phyloP scores from a whole-genome alignment of 352 stramenopile genomes.

The Peronospora belbahrii region DNA sequence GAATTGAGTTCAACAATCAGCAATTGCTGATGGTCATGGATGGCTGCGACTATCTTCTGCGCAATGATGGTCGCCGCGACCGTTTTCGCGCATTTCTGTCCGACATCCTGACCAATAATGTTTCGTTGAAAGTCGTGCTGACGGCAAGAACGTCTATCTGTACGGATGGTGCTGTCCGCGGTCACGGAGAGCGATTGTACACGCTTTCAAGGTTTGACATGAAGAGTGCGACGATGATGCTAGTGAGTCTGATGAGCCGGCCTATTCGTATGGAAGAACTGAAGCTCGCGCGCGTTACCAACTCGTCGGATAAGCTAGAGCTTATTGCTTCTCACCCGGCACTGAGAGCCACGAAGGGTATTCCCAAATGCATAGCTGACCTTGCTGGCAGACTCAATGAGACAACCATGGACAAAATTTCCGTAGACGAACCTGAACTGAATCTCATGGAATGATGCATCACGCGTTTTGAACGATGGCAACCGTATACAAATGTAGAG shows the following conservation, averaged over 20 bases:
- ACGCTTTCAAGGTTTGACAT: constrained; percentile 55
- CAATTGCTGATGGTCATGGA: constrained; percentile 64
- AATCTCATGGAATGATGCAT: constrained; percentile 34
- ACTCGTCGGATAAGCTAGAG: constrained; percentile 59
- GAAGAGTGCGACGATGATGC: constrained; percentile 67
- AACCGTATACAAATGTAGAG: too few species aligned
- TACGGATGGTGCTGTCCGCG: constrained; percentile 53
- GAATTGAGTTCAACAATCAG: constrained; percentile 44
- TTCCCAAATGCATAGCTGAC: constrained; percentile 63
- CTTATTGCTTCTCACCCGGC: constrained; percentile 64
- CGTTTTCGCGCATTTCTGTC: constrained; percentile 63
- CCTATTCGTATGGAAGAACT: constrained; percentile 64
- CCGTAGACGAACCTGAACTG: constrained; percentile 27
- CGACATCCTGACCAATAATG: constrained; percentile 61
- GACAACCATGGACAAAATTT: constrained; percentile 59
- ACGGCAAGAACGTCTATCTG: constrained; percentile 53
- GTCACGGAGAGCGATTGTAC: constrained; percentile 64
- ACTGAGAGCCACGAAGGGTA: constrained; percentile 46
- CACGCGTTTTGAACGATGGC: too few species aligned
- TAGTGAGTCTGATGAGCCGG: constrained; percentile 66
- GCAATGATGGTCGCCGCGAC: constrained; percentile 37
- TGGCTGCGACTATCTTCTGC: constrained; percentile 61
- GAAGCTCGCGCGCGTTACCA: constrained; percentile 25
- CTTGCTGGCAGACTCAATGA: constrained; percentile 63
- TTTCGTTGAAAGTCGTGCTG: constrained; percentile 67